A percentile compares a stretch with the other conserved stretches of the same genome.
These are phyloP conservation scores for Calonectria leucothoes DNA, from an alignment of 2,329 filamentous ascomycete species.

Conservation along the genomic window DNA sequence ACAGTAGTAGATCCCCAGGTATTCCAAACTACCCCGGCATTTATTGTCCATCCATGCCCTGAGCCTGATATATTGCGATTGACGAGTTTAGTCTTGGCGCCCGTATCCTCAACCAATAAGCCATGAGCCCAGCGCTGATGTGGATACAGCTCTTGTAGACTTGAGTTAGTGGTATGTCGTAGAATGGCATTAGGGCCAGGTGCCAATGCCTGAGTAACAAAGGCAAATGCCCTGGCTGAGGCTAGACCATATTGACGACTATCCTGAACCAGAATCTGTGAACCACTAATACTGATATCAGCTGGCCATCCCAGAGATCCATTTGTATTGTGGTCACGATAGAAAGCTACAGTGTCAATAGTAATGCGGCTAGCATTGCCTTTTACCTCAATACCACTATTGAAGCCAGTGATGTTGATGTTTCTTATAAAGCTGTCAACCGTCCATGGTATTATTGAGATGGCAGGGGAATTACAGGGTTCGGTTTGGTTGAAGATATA, in stretches of 20 bases:
- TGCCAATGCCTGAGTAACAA: constrained; percentile 24
- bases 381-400: constrained; percentile 29
- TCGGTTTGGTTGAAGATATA: background rate
- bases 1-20: constrained; percentile 10
- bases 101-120: constrained; percentile 31
- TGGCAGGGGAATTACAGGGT: constrained; percentile 26
- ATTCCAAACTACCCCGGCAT: constrained; percentile 38
- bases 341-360: constrained; percentile 24
- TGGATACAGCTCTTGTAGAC: constrained; percentile 33
- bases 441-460: constrained; percentile 33
- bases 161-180: constrained; percentile 27
- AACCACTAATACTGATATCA: constrained; percentile 33
- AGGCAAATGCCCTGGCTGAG: constrained; percentile 27
- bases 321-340: constrained; percentile 22
- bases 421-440: constrained; percentile 34
- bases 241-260: constrained; percentile 26
- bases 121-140: constrained; percentile 39
- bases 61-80: constrained; percentile 26
- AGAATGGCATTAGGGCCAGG: constrained; percentile 34
- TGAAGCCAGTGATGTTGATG: constrained; percentile 32
- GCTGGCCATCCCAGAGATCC: constrained; percentile 19
- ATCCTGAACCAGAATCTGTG: constrained; percentile 32
- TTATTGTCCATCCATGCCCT: constrained; percentile 39
- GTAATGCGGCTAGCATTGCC: constrained; percentile 32
- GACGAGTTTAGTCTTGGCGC: constrained; percentile 10